A percentile compares a stretch with the other conserved stretches of the same genome.
These are phyloP conservation scores for Globisporangium cylindrosporum DNA, from an alignment of 352 stramenopile species.

Conservation along the genomic window DNA sequence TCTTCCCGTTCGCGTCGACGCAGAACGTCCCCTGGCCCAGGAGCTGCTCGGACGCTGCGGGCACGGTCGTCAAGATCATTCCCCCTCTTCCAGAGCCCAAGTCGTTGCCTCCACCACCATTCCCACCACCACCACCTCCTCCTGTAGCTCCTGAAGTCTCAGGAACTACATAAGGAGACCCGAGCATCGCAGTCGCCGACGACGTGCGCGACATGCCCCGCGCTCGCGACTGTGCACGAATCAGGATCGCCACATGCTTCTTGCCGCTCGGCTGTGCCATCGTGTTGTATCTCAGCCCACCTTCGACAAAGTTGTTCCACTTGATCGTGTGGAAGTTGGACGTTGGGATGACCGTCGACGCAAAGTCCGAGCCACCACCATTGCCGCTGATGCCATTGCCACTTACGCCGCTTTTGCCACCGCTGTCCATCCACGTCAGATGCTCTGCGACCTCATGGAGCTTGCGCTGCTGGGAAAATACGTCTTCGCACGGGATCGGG, in stretches of 20 bases:
- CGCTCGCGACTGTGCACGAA: slow-evolving; percentile 34
- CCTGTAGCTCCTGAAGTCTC: background rate
- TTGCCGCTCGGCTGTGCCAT: slow-evolving; percentile 38
- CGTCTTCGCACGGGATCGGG: slow-evolving; percentile 76
- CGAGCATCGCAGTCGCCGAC: slow-evolving; percentile 19
- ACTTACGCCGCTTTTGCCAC: slow-evolving; percentile 9
- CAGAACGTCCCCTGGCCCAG: slow-evolving; percentile 72
- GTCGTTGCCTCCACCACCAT: background rate
- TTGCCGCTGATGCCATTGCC: slow-evolving; percentile 18
- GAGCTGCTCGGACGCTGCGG: slow-evolving; percentile 31
- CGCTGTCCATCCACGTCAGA: slow-evolving; percentile 52
- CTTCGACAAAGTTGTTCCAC: slow-evolving; percentile 72
- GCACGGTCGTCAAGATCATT: slow-evolving; percentile 5
- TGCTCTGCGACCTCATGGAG: slow-evolving; percentile 72
- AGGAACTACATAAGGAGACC: slow-evolving; percentile 5
- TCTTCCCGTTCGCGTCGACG: slow-evolving; percentile 43
- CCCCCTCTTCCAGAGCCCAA: slow-evolving; percentile 1
- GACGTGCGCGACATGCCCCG: slow-evolving; percentile 23
- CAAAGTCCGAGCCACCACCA: slow-evolving; percentile 23
- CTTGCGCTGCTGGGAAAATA: slow-evolving; percentile 77
- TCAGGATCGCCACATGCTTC: slow-evolving; percentile 65
- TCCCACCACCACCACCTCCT: background rate
- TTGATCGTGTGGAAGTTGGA: slow-evolving; percentile 73
- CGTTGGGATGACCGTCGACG: slow-evolving; percentile 47
- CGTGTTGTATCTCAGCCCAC: slow-evolving; percentile 62